phyloP scores from a whole-genome alignment of 129 eudicot genomes.

The Flaveria linearis region DNA sequence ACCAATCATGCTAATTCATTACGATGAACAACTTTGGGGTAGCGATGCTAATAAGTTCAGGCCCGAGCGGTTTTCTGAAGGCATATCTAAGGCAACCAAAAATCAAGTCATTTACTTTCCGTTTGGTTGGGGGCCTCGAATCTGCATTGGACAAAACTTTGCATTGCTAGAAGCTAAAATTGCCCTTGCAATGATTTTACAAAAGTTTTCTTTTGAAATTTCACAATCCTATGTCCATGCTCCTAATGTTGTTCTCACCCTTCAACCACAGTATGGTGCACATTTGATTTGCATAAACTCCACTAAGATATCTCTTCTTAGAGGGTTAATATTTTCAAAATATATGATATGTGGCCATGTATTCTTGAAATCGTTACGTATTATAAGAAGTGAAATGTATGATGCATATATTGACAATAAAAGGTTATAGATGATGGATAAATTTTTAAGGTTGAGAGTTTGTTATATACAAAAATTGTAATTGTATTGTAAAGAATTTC shows the following conservation, averaged over 20 bases:
- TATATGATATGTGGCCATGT: neutral
- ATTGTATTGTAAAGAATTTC: too few relatives aligned
- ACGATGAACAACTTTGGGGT: conserved; percentile 37
- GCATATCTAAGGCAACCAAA: conserved; percentile 25
- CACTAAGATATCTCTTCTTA: conserved; percentile 7
- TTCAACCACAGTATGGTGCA: conserved; percentile 42
- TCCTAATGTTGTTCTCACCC: conserved; percentile 24
- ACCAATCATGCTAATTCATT: conserved; percentile 35
- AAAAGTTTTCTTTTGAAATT: conserved; percentile 33
- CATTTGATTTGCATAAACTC: conserved; percentile 34
- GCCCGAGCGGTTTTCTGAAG: too few relatives aligned
- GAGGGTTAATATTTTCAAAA: too few relatives aligned
- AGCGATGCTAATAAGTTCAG: neutral
- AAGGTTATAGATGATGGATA: neutral
- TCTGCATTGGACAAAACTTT: conserved; percentile 17
- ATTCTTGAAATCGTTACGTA: neutral
- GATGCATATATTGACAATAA: neutral
- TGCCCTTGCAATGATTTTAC: conserved; percentile 33
- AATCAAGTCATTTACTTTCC: conserved; percentile 8
- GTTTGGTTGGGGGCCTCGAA: too few relatives aligned
- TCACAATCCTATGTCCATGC: conserved; percentile 47
- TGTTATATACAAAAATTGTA: neutral
- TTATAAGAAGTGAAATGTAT: neutral
- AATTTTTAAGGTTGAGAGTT: neutral
- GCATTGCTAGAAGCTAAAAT: conserved; percentile 45